Conservation (phyloP, 495 filamentous ascomycete genomes). For the Xylaria intraflava region DNA sequence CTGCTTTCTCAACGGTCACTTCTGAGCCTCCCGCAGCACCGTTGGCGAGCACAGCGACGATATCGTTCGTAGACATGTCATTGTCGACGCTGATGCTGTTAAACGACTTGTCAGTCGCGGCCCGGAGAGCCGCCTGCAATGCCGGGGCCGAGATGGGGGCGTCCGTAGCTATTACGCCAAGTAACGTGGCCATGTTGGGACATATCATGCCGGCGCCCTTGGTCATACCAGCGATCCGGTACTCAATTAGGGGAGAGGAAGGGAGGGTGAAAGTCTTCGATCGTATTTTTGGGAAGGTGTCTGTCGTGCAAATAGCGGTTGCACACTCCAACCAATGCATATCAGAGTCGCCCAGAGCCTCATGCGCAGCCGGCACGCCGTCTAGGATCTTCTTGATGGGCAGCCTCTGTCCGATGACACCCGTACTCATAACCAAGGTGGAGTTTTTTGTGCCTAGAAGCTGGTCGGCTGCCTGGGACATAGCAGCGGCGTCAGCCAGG, state of each 20-base stretch:
- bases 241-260: constrained; percentile 65
- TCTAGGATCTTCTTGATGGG: constrained; percentile 85
- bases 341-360: constrained; percentile 63
- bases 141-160: constrained; percentile 66
- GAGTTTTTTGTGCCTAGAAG: constrained; percentile 58
- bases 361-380: constrained; percentile 70
- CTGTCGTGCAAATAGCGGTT: constrained; percentile 94
- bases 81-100: constrained; percentile 97
- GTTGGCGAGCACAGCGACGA: constrained; percentile 87
- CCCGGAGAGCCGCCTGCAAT: constrained; percentile 62
- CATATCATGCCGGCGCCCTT: constrained; percentile 99
- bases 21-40: constrained; percentile 79
- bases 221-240: constrained; percentile 88
- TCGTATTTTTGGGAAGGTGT: constrained; percentile 96
- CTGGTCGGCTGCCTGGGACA: constrained; percentile 73
- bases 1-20: constrained; percentile 47
- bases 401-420: constrained; percentile 93
- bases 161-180: constrained; percentile 91
- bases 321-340: constrained; percentile 81
- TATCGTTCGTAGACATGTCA: constrained; percentile 96
- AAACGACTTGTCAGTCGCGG: constrained; percentile 79
- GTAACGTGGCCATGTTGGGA: constrained; percentile 96
- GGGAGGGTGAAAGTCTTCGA: constrained; percentile 81
- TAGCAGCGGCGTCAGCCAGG: constrained; percentile 76
- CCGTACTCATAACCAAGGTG: constrained; percentile 94